Percentiles rank a stretch among this genome's conserved stretches.
phyloP scores from a whole-genome alignment of 345 rosid species.

The Moricandia arvensis region DNA sequence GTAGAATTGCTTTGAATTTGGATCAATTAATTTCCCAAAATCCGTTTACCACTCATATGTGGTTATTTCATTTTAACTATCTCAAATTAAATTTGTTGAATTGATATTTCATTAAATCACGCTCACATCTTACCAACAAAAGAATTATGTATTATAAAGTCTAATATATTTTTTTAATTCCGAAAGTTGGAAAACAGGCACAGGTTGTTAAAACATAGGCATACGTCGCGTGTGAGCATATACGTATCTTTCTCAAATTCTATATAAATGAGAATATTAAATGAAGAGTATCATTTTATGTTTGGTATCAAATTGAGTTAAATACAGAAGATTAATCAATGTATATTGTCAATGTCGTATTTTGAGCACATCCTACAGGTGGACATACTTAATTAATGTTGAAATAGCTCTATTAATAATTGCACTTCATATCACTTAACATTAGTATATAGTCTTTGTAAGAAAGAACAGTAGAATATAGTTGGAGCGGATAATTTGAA shows the following conservation, averaged over 20 bases:
- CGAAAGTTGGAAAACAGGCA: neutral
- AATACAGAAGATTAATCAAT: neutral
- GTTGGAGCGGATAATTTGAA: neutral
- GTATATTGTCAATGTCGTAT: neutral
- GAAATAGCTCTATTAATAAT: neutral
- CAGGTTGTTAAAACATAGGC: neutral
- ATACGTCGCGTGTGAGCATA: neutral
- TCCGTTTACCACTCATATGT: too few relatives aligned
- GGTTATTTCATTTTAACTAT: neutral
- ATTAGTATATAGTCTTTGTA: neutral
- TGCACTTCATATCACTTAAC: neutral
- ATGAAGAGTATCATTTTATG: neutral
- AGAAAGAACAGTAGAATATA: neutral
- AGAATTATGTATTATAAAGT: neutral
- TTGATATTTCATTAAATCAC: neutral
- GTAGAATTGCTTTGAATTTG: too few relatives aligned
- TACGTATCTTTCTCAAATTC: neutral
- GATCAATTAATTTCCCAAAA: too few relatives aligned
- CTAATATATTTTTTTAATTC: neutral
- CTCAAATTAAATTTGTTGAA: neutral
- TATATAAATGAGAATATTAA: neutral
- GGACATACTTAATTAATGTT: neutral
- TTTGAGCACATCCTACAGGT: neutral
- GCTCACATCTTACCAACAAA: neutral
- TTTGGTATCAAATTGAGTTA: neutral